These are phyloP conservation scores for Lasiodiplodia hormozganensis DNA, from an alignment of 2,329 filamentous ascomycete genomes.

Conservation along the genomic window DNA sequence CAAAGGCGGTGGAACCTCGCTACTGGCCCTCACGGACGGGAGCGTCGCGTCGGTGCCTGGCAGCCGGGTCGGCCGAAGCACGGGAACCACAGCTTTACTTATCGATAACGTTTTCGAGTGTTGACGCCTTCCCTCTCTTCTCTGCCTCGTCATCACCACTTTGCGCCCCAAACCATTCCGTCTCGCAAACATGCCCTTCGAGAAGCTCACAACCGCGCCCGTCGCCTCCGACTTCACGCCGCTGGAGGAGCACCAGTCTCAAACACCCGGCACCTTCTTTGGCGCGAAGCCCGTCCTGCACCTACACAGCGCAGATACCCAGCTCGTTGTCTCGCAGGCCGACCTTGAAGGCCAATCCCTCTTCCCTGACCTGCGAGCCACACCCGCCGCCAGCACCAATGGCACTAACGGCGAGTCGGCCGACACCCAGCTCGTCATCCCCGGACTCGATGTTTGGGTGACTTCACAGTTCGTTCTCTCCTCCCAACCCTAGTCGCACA, in stretches of 20 bases:
- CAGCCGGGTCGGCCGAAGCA: not conserved
- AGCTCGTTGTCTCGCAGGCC: conserved; percentile 63
- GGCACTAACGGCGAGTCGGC: conserved; percentile 32
- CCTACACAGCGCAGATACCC: conserved; percentile 64
- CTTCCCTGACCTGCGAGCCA: conserved; percentile 18
- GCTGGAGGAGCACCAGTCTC: conserved; percentile 72
- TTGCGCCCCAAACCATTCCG: not conserved
- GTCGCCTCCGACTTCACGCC: conserved; percentile 66
- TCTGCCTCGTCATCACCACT: not conserved
- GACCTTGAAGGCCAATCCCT: conserved; percentile 59
- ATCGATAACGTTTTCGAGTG: conserved; percentile 23
- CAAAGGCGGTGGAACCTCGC: not conserved
- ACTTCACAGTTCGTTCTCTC: conserved; percentile 48
- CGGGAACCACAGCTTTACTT: not conserved
- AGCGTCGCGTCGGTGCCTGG: conserved; percentile 4
- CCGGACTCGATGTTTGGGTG: conserved; percentile 56
- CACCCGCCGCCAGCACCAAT: conserved; percentile 24
- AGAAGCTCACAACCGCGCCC: conserved; percentile 65
- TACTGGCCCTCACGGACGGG: not conserved
- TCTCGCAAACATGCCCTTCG: conserved; percentile 43
- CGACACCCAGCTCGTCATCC: conserved; percentile 34
- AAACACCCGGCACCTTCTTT: conserved; percentile 76
- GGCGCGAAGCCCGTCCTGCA: conserved; percentile 75
- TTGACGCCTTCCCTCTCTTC: not conserved
- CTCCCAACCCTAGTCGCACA: not conserved